Evolutionary conservation across 2,329 filamentous ascomycete species (phyloP).

Genomic region (Talaromyces sp.): DNA sequence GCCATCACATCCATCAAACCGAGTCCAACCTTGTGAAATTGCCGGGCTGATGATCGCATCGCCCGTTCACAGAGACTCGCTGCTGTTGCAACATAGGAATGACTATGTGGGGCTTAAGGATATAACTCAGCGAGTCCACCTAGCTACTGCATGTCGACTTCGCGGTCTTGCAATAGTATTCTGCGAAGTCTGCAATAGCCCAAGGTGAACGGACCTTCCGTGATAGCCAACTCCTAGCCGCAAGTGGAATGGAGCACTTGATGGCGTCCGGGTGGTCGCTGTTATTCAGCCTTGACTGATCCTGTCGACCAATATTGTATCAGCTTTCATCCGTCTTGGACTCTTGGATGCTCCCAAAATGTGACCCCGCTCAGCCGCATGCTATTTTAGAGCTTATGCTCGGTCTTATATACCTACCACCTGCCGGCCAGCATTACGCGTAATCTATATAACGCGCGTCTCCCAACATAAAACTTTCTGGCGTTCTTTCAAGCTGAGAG

Average conservation of each 20-base stretch:
- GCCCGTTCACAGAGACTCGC: no score
- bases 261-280: not conserved
- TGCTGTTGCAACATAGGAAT: not conserved
- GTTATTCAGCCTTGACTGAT: not conserved
- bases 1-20: not conserved
- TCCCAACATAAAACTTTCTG: not conserved
- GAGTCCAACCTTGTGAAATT: not conserved
- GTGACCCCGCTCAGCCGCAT: slow-evolving; percentile 1
- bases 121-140: not conserved
- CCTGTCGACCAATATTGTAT: not conserved
- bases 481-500: no score
- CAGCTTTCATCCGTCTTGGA: not conserved
- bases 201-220: not conserved
- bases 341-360: not conserved
- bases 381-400: not conserved
- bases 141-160: not conserved
- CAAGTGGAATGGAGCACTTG: not conserved
- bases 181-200: no score
- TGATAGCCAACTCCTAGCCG: not conserved
- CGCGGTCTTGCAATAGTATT: no score
- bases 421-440: not conserved
- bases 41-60: not conserved
- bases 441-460: not conserved
- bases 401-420: no score
- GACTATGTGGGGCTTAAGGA: not conserved